Evolutionary conservation across 73 alveolate genomes (phyloP), one percentile per base, ranked within the genome.

Genomic region (Paramecium sonneborni): DNA sequence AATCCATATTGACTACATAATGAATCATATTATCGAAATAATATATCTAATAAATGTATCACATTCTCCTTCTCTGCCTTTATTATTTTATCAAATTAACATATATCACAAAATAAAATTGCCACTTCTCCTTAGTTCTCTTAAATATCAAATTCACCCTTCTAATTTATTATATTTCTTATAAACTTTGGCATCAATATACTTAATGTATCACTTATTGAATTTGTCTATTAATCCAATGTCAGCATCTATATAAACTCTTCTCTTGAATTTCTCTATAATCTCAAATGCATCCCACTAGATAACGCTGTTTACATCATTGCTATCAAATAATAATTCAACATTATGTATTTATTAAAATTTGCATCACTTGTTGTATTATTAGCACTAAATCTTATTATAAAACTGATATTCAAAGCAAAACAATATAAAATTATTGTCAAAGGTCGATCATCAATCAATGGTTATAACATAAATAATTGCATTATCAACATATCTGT

Each of bases 61-160:
- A 93, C 86, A 32, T 93, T 93, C 24, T 91, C 74, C 9, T 93
- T 88, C 46, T 70, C 58, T 23, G 57, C 35, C 2, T 37, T 68
- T n/a, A 88, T 57, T 5, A 93, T 92, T 23, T 43, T 41, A 37
- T 93, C 95, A 85, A 93, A 93, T 44, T 92, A 95, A 39, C 93
- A 93, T 41, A 93, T 93, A 35, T 93, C 96, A 76, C 96, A 93
- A 46, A 93, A 93, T 15, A 93, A 92, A 1, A 93, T 85, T 14
- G 96, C 92, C 6, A 93, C 96, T 44, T 90, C 94, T 23, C 92
- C 93, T 56, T 93, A 88, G 32, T 88, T 57, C 76, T 93, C 96
- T 24, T 85, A 38, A 5, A 72, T 69, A 91, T 93, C 93, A 41
- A 89, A 74, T 70, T 93, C 69, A 12, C 92, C 69, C 52, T 92